These are phyloP conservation scores for Schwanniomyces vanrijiae DNA, from an alignment of 805 yeast species.

Conservation along the genomic window DNA sequence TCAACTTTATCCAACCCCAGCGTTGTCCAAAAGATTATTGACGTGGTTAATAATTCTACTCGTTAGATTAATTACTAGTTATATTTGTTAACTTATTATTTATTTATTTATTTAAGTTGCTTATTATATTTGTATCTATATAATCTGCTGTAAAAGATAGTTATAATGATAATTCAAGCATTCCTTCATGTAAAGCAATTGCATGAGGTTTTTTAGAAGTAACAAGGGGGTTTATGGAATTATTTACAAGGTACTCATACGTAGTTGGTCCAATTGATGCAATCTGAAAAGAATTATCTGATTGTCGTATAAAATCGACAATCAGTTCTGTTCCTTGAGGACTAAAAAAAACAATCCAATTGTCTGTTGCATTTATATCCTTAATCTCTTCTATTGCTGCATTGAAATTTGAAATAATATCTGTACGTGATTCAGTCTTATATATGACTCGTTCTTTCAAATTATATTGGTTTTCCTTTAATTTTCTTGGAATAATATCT, in stretches of 20 bases:
- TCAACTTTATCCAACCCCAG: constrained; percentile 87
- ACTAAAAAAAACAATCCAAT: constrained; percentile 86
- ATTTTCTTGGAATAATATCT: constrained; percentile 72
- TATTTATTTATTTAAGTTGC: background rate
- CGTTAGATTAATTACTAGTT: background rate
- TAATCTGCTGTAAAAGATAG: background rate
- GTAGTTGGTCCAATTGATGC: constrained; percentile 97
- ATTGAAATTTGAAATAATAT: constrained; percentile 42
- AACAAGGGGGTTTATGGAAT: constrained; percentile 57
- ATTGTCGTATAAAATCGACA: constrained; percentile 38
- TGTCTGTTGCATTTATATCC: constrained; percentile 11
- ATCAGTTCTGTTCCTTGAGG: constrained; percentile 82
- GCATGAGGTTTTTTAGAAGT: constrained; percentile 79
- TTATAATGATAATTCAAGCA: constrained; percentile 14
- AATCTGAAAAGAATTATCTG: constrained; percentile 34
- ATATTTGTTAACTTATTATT: background rate
- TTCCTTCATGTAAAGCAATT: constrained; percentile 40
- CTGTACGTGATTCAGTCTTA: constrained; percentile 54
- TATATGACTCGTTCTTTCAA: constrained; percentile 67
- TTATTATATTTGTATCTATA: background rate
- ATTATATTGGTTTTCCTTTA: constrained; percentile 42
- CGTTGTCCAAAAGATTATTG: constrained; percentile 75
- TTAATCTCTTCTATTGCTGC: constrained; percentile 1
- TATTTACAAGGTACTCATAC: constrained; percentile 51
- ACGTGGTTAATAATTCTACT: constrained; percentile 49